Conservation (phyloP, 148 eudicot species). For the Camellia japonica region DNA sequence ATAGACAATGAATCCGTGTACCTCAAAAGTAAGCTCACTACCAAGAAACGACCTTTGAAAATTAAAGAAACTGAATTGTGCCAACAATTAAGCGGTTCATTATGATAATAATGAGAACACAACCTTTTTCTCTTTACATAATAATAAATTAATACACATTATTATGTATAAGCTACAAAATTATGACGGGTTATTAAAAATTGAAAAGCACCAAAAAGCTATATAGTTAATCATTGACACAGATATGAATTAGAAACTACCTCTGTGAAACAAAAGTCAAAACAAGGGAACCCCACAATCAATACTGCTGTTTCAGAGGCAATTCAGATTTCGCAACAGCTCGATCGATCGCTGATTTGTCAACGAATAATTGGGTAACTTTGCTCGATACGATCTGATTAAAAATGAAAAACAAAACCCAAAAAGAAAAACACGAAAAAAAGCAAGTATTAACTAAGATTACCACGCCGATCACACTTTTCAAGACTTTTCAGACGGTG, state of each 20-base stretch:
- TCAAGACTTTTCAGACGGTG: slow-evolving; percentile 77
- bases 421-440: not conserved
- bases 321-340: slow-evolving; percentile 1
- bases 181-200: too few species aligned
- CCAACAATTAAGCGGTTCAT: not conserved
- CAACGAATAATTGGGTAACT: not conserved
- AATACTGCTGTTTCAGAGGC: not conserved
- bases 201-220: not conserved
- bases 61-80: not conserved
- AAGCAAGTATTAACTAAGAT: slow-evolving; percentile 69
- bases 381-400: too few species aligned
- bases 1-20: not conserved
- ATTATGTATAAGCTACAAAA: too few species aligned
- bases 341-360: not conserved
- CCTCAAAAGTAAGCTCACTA: too few species aligned
- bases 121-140: not conserved
- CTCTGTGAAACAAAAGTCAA: not conserved
- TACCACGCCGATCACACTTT: slow-evolving; percentile 87
- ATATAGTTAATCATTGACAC: not conserved
- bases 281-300: not conserved
- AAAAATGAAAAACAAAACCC: not conserved
- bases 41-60: not conserved
- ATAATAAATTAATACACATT: too few species aligned
- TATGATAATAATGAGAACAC: too few species aligned
- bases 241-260: not conserved